Conservation (phyloP, 495 filamentous ascomycete species). For the Lasiosphaeria ovina region DNA sequence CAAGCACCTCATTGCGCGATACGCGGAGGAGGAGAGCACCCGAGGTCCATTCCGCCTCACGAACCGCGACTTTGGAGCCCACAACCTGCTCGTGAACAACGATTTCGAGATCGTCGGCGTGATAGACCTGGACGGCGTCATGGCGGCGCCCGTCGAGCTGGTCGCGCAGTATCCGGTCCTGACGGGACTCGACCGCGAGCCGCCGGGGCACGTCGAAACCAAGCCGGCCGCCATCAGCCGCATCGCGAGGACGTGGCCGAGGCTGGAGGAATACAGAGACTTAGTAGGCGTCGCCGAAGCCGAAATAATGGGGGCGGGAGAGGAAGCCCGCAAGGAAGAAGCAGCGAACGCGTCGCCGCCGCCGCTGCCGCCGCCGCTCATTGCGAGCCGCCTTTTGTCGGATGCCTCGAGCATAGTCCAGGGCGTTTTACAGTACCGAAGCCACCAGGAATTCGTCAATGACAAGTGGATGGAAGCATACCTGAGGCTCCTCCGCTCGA, state of each 20-base stretch:
- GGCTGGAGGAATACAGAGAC: slow-evolving; percentile 4
- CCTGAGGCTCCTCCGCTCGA: no score
- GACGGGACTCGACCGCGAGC: not conserved
- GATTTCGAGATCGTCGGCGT: slow-evolving; percentile 10
- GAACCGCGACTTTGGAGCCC: slow-evolving; percentile 11
- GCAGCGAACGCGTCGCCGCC: no score
- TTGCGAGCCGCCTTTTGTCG: no score
- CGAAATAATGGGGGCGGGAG: not conserved
- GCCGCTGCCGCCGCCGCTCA: no score
- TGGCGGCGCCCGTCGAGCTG: slow-evolving; percentile 9
- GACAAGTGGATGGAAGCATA: no score
- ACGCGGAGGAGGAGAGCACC: not conserved
- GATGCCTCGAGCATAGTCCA: no score
- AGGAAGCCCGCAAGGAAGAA: no score
- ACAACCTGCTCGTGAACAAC: slow-evolving; percentile 12
- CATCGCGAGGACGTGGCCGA: not conserved
- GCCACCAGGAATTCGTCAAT: no score
- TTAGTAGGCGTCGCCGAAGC: not conserved
- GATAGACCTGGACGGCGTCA: slow-evolving; percentile 13
- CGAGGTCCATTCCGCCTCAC: slow-evolving; percentile 5
- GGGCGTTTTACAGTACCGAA: no score
- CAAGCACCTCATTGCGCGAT: slow-evolving; percentile 1
- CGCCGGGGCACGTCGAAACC: not conserved
- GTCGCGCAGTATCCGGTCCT: slow-evolving; percentile 9
- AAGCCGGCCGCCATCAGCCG: slow-evolving; percentile 1